These are phyloP conservation scores for Centella asiatica DNA, from an alignment of 129 eudicot species.

Conservation along the genomic window DNA sequence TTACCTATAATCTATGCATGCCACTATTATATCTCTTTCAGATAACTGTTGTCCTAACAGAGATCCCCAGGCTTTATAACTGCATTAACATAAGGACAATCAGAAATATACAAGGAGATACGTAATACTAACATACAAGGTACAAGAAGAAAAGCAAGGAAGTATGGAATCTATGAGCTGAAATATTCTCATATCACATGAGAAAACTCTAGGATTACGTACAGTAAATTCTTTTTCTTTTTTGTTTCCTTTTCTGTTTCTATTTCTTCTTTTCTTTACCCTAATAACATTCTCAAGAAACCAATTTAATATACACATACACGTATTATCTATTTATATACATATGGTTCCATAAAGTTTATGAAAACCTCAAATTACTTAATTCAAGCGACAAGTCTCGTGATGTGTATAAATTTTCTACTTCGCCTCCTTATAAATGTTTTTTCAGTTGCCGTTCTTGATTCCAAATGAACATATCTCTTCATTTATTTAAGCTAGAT, in stretches of 20 bases:
- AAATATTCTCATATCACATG: not conserved
- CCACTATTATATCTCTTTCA: slow-evolving; percentile 73
- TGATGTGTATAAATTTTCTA: not conserved
- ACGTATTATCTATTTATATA: no score
- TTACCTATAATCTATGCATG: slow-evolving; percentile 97
- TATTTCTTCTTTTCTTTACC: no score
- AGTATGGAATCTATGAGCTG: not conserved
- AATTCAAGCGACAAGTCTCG: not conserved
- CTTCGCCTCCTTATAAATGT: not conserved
- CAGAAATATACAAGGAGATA: not conserved
- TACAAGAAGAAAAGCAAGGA: no score
- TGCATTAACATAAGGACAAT: slow-evolving; percentile 22
- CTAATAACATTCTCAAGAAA: no score
- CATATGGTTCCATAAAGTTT: no score
- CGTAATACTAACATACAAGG: not conserved
- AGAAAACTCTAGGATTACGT: not conserved
- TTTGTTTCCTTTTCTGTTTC: no score
- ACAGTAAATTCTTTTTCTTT: not conserved
- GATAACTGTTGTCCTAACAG: slow-evolving; percentile 83
- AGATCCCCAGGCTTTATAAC: slow-evolving; percentile 99
- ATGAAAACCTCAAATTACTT: not conserved
- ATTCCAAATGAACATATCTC: not conserved
- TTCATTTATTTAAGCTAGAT: not conserved
- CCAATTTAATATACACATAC: no score
- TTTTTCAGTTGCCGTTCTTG: not conserved